Percentiles rank a stretch among this genome's conserved stretches.
Evolutionary conservation across 192 early-diverging fungal genomes (phyloP).

Genomic region (Podila epigama): DNA sequence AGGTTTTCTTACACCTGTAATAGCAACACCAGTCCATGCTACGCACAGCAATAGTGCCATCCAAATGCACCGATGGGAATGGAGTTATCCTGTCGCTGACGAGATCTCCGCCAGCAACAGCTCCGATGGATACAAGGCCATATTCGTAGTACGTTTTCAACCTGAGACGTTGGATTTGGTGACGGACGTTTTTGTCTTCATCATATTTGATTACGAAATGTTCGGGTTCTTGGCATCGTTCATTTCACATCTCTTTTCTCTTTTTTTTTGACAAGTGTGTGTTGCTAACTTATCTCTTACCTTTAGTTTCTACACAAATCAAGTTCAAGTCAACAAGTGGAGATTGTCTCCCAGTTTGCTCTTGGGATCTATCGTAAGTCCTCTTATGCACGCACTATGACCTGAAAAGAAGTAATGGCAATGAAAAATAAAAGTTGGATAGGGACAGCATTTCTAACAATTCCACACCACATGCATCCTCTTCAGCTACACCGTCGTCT

Average conservation of each 20-base stretch:
- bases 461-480: neutral
- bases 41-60: neutral
- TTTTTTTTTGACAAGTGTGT: neutral
- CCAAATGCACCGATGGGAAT: constrained; percentile 11
- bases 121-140: constrained; percentile 19
- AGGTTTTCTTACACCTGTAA: constrained; percentile 10
- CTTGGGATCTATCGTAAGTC: constrained; percentile 29
- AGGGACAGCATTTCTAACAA: neutral
- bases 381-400: neutral
- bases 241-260: neutral
- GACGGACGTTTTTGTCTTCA: neutral
- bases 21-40: neutral
- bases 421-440: neutral
- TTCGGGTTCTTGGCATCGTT: neutral
- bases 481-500: neutral
- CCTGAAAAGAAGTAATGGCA: neutral
- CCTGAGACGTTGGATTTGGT: neutral
- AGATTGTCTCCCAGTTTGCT: constrained; percentile 23
- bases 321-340: neutral
- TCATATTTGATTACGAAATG: neutral
- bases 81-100: constrained; percentile 3
- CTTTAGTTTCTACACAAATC: constrained; percentile 20
- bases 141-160: constrained; percentile 27
- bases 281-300: neutral
- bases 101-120: neutral